These are phyloP conservation scores for Gloeostereum incarnatum DNA, from an alignment of 768 basidiomycete genomes.

Conservation along the genomic window DNA sequence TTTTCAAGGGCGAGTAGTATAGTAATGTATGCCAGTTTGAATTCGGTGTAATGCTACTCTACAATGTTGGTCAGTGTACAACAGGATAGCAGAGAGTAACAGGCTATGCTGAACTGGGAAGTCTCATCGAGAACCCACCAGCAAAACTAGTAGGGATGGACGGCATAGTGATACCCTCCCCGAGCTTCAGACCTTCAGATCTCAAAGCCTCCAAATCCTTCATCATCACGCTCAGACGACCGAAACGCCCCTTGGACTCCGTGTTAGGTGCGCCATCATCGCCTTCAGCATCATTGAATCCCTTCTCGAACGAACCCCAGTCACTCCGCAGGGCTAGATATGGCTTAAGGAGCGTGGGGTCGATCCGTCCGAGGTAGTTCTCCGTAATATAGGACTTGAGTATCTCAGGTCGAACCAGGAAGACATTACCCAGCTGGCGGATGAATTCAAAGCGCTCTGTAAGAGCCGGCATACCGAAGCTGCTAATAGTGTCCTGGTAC, in stretches of 20 bases:
- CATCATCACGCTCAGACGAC: conserved; percentile 77
- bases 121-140: conserved; percentile 42
- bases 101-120: conserved; percentile 17
- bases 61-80: conserved; percentile 16
- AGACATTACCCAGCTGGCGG: conserved; percentile 92
- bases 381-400: conserved; percentile 94
- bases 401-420: conserved; percentile 93
- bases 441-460: conserved; percentile 97
- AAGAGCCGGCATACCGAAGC: conserved; percentile 77
- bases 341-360: conserved; percentile 76
- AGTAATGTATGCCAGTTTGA: no score
- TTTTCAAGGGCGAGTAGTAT: conserved; percentile 70
- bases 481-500: conserved; percentile 84
- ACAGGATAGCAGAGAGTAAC: conserved; percentile 11
- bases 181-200: conserved; percentile 21
- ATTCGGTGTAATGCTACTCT: no score
- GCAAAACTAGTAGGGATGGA: conserved; percentile 43
- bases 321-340: conserved; percentile 89
- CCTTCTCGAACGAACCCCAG: conserved; percentile 80
- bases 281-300: conserved; percentile 56
- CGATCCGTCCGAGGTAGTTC: conserved; percentile 88
- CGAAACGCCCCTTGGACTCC: conserved; percentile 50
- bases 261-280: conserved; percentile 29
- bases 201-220: conserved; percentile 73
- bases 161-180: conserved; percentile 55